A percentile compares a stretch with the other conserved stretches of the same genome.
Conservation (phyloP, 2,329 filamentous ascomycete genomes). For the Aspergillus carbonarius region DNA sequence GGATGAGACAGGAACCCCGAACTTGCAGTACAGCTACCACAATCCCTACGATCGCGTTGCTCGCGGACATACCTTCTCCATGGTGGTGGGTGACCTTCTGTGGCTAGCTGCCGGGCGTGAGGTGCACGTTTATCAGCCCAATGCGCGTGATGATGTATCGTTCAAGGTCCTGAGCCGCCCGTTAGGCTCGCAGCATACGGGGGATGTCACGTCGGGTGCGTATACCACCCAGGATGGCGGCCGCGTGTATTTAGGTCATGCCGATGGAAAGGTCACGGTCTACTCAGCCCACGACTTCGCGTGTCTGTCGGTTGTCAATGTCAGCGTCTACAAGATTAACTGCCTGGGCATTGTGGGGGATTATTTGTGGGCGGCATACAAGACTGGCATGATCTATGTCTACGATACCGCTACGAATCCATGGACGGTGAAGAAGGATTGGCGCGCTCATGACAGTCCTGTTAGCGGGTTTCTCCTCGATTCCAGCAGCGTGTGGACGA, state of each 20-base stretch:
- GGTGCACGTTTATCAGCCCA: conserved; percentile 78
- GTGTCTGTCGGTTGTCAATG: conserved; percentile 76
- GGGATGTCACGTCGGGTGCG: conserved; percentile 84
- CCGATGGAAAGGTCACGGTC: conserved; percentile 91
- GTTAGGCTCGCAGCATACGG: conserved; percentile 68
- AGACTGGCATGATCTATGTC: conserved; percentile 88
- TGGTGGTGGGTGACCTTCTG: conserved; percentile 78
- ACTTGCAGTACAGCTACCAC: conserved; percentile 69
- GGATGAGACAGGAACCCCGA: conserved; percentile 70
- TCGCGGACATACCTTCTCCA: conserved; percentile 80
- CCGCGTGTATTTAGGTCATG: conserved; percentile 85
- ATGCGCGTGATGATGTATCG: conserved; percentile 63
- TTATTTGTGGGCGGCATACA: conserved; percentile 90
- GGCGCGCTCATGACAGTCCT: conserved; percentile 84
- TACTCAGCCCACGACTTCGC: conserved; percentile 76
- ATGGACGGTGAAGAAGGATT: conserved; percentile 91
- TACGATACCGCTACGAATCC: conserved; percentile 82
- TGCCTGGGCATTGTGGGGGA: conserved; percentile 76
- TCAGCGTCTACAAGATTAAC: conserved; percentile 95
- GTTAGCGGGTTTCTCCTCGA: conserved; percentile 77
- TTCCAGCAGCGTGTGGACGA: conserved; percentile 76
- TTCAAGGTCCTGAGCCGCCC: conserved; percentile 75
- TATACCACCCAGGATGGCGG: conserved; percentile 71
- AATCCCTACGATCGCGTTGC: conserved; percentile 68
- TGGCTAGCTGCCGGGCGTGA: conserved; percentile 90